Evolutionary conservation across 352 stramenopile species (phyloP), one percentile per base, ranked within the genome.

Genomic region (Albugo candida): DNA sequence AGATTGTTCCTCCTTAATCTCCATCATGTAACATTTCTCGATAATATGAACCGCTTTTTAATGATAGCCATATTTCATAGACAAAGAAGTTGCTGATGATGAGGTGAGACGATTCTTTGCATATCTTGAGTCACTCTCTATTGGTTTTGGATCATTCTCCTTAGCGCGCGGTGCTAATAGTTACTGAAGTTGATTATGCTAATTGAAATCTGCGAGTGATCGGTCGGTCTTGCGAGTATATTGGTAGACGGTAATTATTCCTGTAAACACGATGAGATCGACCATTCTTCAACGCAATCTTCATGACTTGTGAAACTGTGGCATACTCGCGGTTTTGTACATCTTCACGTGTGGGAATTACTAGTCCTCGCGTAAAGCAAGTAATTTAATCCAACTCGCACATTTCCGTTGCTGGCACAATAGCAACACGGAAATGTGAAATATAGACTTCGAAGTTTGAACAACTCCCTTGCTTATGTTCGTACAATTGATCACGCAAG

Each of bases 311-410:
- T 5, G 48, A 48, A 36, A 62, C 38, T 1, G 48, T 60, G 11
- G 11, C 47, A 50, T 48, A 60, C 24, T 43, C 41, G 36, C 48
- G 51, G 36, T 62, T 61, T 43, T 60, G 40, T 42, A 57, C 47
- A 52, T 62, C 51, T 36, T 60, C 45, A 17, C 47, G 47, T n/a
- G 39, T 61, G 16, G 31, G 41, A 36, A 20, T 40, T 2, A 49
- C 18, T 0, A 63, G 31, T 45, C 44, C 48, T 37, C 45, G 52
- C 11, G 41, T 59, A 36, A 59, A 63, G 40, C 51, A 53, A 41
- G 44, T 63, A 18, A 59, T 49, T 34, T 52, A 56, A 48, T 63
- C 52, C 45, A 59, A 44, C 35, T 63, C 52, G 17, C 48, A 51
- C 37, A 63, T 60, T 2, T 63, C 52, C 17, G 42, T 55, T 18